These are phyloP conservation scores for Henckelia pumila DNA, from an alignment of 257 asterid species.

Conservation along the genomic window DNA sequence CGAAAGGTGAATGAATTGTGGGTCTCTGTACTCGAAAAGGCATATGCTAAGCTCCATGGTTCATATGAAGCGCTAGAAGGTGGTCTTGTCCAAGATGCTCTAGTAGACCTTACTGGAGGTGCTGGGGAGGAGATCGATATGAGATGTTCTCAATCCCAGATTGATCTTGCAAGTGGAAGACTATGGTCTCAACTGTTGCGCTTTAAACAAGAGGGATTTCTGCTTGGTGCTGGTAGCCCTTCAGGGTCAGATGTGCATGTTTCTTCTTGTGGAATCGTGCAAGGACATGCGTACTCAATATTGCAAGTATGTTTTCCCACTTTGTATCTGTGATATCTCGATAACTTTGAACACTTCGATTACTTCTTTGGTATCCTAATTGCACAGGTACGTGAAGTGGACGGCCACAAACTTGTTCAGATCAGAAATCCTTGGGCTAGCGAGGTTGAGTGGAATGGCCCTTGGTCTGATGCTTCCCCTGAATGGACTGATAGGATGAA, in stretches of 20 bases:
- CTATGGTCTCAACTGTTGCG: constrained; percentile 94
- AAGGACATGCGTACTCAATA: constrained; percentile 98
- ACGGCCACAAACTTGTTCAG: constrained; percentile 91
- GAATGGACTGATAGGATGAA: constrained; percentile 99
- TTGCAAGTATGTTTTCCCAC: constrained; percentile 63
- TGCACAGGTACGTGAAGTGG: constrained; percentile 82
- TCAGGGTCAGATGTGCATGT: constrained; percentile 98
- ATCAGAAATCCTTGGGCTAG: constrained; percentile 99
- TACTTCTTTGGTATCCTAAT: neutral
- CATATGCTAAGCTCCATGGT: constrained; percentile 98
- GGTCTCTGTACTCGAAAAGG: constrained; percentile 92
- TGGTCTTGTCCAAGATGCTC: constrained; percentile 99
- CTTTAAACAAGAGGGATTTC: constrained; percentile 89
- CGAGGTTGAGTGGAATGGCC: constrained; percentile 99
- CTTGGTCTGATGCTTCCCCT: constrained; percentile 96
- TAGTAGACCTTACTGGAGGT: constrained; percentile 98
- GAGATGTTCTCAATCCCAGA: constrained; percentile 96
- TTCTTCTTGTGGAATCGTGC: constrained; percentile 97
- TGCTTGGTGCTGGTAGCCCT: constrained; percentile 99
- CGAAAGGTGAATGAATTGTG: constrained; percentile 85
- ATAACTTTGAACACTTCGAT: constrained; percentile 11
- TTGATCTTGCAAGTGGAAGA: constrained; percentile 98
- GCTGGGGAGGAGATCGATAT: constrained; percentile 99
- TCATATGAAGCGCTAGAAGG: constrained; percentile 99
- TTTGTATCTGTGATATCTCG: neutral